Percentiles rank a stretch among this genome's conserved stretches.
Conservation (phyloP, 140 eudicot genomes). For the Erigeron philadelphicus region DNA sequence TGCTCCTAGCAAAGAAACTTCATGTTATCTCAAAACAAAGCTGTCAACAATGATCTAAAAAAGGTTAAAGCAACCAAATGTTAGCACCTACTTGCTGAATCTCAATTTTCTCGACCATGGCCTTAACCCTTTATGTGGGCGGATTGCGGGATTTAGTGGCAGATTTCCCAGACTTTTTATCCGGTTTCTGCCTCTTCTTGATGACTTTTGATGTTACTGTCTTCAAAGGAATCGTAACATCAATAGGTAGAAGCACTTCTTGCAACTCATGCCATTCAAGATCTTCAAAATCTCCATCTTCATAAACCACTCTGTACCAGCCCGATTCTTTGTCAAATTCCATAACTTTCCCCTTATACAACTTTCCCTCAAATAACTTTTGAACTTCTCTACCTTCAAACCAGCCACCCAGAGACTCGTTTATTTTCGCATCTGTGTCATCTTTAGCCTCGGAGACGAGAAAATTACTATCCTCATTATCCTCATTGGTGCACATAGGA, state of each 20-base stretch:
- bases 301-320: conserved; percentile 76
- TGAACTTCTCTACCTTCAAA: conserved; percentile 68
- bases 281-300: conserved; percentile 88
- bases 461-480: conserved; percentile 28
- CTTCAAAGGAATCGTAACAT: conserved; percentile 60
- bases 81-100: conserved; percentile 8
- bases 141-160: conserved; percentile 16
- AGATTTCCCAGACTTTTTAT: conserved; percentile 31
- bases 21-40: not conserved
- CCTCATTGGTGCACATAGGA: conserved; percentile 31
- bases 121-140: conserved; percentile 21
- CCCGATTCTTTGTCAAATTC: conserved; percentile 61
- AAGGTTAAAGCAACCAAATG: not conserved
- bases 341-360: conserved; percentile 48
- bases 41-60: not conserved
- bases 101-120: conserved; percentile 5
- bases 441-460: conserved; percentile 16
- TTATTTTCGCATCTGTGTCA: conserved; percentile 27
- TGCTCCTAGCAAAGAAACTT: not conserved
- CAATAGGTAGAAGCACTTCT: conserved; percentile 60
- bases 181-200: conserved; percentile 47
- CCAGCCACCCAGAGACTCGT: conserved; percentile 56
- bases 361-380: conserved; percentile 44
- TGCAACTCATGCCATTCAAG: conserved; percentile 77
- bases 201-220: conserved; percentile 56